Evolutionary conservation across 2,329 filamentous ascomycete species (phyloP), one percentile per base, ranked within the genome.

Genomic region (Aureobasidium sp.): DNA sequence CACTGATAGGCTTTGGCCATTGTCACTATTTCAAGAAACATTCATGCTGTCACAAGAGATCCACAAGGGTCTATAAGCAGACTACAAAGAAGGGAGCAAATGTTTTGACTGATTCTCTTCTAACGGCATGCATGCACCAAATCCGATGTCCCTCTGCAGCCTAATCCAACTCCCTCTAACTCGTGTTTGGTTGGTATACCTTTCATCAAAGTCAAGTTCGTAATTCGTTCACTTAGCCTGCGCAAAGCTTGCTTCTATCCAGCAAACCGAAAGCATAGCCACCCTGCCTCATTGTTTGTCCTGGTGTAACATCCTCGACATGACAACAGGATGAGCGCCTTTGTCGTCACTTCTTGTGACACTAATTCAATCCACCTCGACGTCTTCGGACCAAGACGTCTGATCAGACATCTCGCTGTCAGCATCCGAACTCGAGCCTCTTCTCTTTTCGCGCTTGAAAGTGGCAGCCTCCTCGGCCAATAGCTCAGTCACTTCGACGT

Each of bases 371-470:
- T 29, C 55, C 29, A 48, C 12, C 9, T 36, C 53, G 5, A 36
- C 5, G 9, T 48, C 42, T 14, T 58, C 55, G 14, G 41, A 48
- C 2, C 34, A 34, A 20, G 27, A 25, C 8, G 29, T 39, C 14
- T 36, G 39, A 15, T 57, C 53, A 0, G 53, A 45, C 39, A 17
- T 48, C 37, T 58, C 55, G 15, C 31, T 37, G 29, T 58, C 55
- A 4, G 17, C 31, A 12, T 44, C 45, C n/a, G 31, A 58, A 37
- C 8, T 29, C 7, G 55, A 58, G 20, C 44, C 55, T 42, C 55
- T 58, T 39, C 55, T 58, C 55, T 58, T 58, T 22, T 58, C 57
- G 5, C 57, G 57, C 57, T 60, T 60, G 57, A 60, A 60, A 15
- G 57, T 60, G 3, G 57, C 57, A 42, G 36, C 44, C 31, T 60